Conservation (phyloP, 2,329 filamentous ascomycete genomes). For the Podosphaera xanthii region DNA sequence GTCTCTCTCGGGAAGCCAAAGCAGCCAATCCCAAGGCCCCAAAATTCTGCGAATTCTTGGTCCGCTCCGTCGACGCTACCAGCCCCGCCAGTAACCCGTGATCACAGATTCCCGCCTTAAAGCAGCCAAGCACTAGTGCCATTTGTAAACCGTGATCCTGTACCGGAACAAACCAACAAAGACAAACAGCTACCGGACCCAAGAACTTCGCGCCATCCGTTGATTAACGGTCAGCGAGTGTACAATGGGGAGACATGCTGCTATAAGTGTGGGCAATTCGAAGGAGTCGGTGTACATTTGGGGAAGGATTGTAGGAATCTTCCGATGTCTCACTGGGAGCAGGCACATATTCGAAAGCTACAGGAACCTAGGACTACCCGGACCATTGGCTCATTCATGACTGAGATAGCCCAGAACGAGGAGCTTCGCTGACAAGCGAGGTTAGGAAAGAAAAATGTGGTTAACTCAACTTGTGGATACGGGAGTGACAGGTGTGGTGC, state of each 20-base stretch:
- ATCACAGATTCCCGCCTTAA: too few species aligned
- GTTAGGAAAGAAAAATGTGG: background rate
- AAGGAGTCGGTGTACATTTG: background rate
- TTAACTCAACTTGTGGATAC: background rate
- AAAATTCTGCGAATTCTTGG: background rate
- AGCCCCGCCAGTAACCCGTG: background rate
- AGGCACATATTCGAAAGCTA: background rate
- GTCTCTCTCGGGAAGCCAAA: background rate
- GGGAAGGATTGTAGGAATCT: background rate
- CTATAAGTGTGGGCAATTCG: background rate
- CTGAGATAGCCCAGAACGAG: background rate
- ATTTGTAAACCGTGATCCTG: too few species aligned
- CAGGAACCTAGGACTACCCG: background rate
- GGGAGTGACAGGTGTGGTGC: background rate
- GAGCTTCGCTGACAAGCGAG: background rate
- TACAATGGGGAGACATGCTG: background rate
- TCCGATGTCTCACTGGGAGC: background rate
- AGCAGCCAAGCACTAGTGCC: too few species aligned
- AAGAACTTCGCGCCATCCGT: background rate
- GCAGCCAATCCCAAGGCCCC: background rate
- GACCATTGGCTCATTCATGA: background rate
- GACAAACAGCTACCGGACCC: too few species aligned
- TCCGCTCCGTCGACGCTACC: background rate
- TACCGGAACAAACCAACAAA: too few species aligned
- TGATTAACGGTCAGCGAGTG: background rate